These are phyloP conservation scores for Tetracladium marchalianum DNA, from an alignment of 495 filamentous ascomycete species.

Conservation along the genomic window DNA sequence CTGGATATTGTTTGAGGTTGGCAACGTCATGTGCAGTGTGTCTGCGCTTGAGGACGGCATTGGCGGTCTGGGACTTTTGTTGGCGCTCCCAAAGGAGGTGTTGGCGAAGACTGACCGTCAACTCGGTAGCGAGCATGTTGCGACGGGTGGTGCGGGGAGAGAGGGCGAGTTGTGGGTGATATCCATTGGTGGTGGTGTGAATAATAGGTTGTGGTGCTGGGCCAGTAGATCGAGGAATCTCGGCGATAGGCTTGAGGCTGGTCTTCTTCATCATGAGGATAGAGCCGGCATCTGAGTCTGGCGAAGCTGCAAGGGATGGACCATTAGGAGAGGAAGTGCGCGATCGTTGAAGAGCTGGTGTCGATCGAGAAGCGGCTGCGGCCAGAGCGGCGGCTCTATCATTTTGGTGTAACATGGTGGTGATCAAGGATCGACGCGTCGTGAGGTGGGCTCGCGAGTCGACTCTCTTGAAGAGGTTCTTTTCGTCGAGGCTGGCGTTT, in stretches of 20 bases:
- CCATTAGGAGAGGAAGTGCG: conserved; percentile 64
- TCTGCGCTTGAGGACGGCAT: conserved; percentile 79
- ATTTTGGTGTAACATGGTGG: conserved; percentile 70
- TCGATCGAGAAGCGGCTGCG: conserved; percentile 64
- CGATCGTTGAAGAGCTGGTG: conserved; percentile 70
- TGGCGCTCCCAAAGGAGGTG: conserved; percentile 81
- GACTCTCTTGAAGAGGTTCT: conserved; percentile 74
- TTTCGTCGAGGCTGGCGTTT: conserved; percentile 70
- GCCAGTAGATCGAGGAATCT: conserved; percentile 52
- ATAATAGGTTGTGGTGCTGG: conserved; percentile 64
- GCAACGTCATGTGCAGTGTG: conserved; percentile 87
- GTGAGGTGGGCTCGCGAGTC: conserved; percentile 80
- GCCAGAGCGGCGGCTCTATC: conserved; percentile 53
- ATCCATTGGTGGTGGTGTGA: conserved; percentile 57
- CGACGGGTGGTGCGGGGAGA: conserved; percentile 88
- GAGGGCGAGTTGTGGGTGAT: conserved; percentile 54
- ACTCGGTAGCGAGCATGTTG: conserved; percentile 93
- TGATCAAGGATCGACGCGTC: conserved; percentile 80
- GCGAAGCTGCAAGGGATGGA: conserved; percentile 63
- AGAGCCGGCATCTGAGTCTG: conserved; percentile 59
- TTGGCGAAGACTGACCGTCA: conserved; percentile 70
- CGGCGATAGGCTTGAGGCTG: conserved; percentile 46
- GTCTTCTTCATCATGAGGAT: conserved; percentile 54
- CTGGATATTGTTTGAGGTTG: conserved; percentile 70
- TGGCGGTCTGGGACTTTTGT: conserved; percentile 80